These are phyloP conservation scores for Talaromyces sp. DNA, from an alignment of 2,329 filamentous ascomycete species.

Conservation along the genomic window DNA sequence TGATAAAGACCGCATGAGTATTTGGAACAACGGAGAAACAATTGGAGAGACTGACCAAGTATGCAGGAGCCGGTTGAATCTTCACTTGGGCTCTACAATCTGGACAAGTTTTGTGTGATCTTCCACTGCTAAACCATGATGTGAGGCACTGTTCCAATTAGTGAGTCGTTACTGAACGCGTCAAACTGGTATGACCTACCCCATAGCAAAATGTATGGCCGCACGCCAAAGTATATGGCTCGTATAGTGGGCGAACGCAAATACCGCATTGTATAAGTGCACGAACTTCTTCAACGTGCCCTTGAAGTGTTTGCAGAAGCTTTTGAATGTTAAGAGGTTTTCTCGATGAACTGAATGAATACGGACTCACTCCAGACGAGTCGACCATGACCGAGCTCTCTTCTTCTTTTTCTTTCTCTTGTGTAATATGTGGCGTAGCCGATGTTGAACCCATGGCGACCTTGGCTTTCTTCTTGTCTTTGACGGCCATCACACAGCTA, in stretches of 20 bases:
- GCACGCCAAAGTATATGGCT: conserved; percentile 65
- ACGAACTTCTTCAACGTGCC: conserved; percentile 61
- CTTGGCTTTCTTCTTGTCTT: conserved; percentile 8
- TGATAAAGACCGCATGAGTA: conserved; percentile 1
- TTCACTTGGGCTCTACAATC: conserved; percentile 62
- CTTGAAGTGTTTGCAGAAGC: conserved; percentile 44
- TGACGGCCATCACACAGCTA: conserved; percentile 5
- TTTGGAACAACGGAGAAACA: conserved; percentile 12
- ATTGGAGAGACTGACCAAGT: conserved; percentile 48
- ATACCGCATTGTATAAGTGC: conserved; percentile 64
- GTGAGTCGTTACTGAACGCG: conserved; percentile 6
- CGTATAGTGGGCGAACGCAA: conserved; percentile 65
- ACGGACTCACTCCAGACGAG: conserved; percentile 31
- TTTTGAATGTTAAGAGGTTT: conserved; percentile 20
- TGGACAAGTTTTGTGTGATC: conserved; percentile 62
- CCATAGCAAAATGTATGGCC: conserved; percentile 72
- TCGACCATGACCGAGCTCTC: conserved; percentile 10
- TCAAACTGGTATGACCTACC: conserved; percentile 38
- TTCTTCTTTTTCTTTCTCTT: not conserved
- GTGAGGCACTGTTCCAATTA: conserved; percentile 49
- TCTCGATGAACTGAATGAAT: conserved; percentile 3
- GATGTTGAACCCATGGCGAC: conserved; percentile 12
- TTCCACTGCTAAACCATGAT: conserved; percentile 54
- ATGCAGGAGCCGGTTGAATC: conserved; percentile 61
- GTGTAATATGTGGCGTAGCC: not conserved